Percentiles rank a stretch among this genome's conserved stretches.
These are phyloP conservation scores for Bruguiera gymnorhiza DNA, from an alignment of 345 rosid species.

Conservation along the genomic window DNA sequence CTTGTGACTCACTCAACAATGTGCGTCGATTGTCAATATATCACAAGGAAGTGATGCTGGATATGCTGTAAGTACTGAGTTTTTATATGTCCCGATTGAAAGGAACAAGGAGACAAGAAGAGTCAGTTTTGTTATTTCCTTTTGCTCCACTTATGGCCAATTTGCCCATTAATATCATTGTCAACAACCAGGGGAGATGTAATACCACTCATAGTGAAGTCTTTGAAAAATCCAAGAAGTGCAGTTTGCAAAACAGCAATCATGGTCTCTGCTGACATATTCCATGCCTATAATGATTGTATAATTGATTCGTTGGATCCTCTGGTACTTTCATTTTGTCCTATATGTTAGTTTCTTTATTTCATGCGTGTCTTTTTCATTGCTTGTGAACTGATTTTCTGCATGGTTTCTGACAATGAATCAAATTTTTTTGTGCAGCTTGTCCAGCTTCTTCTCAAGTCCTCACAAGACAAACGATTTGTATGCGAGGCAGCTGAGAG, in stretches of 20 bases:
- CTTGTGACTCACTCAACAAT: conserved; percentile 80
- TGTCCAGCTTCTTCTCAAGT: conserved; percentile 84
- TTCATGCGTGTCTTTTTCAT: neutral
- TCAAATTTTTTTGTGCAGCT: conserved; percentile 49
- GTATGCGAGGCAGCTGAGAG: conserved; percentile 96
- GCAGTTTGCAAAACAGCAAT: conserved; percentile 95
- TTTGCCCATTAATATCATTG: conserved; percentile 12
- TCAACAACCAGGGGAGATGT: conserved; percentile 55
- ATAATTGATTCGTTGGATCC: conserved; percentile 73
- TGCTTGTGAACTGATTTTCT: conserved; percentile 1
- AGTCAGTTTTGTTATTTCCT: neutral
- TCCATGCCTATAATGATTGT: conserved; percentile 59
- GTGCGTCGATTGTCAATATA: conserved; percentile 71
- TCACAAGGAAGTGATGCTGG: conserved; percentile 63
- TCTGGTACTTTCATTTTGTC: conserved; percentile 43
- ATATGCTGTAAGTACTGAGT: conserved; percentile 59
- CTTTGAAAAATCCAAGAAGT: conserved; percentile 95
- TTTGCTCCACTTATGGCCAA: neutral
- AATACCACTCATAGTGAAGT: conserved; percentile 72
- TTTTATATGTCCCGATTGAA: conserved; percentile 8
- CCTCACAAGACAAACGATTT: conserved; percentile 94
- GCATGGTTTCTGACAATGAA: conserved; percentile 4
- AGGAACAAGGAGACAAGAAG: neutral
- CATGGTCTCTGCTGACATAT: conserved; percentile 86
- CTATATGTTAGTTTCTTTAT: conserved; percentile 4